Evolutionary conservation across 2,329 filamentous ascomycete genomes (phyloP), one percentile per base, ranked within the genome.

Genomic region (Aspergillus glaucus): DNA sequence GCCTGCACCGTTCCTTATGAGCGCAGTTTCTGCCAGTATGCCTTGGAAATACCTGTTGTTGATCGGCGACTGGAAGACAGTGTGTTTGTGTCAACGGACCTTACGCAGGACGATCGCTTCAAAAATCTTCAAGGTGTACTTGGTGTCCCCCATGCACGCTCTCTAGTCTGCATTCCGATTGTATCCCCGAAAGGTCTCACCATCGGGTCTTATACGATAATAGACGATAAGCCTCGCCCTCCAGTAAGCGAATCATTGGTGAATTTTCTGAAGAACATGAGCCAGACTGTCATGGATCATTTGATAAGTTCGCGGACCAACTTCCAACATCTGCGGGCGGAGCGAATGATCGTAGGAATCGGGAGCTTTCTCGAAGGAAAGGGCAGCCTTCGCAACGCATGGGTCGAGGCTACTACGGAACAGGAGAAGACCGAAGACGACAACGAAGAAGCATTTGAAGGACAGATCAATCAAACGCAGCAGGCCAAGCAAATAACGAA

Each of bases 151-250:
- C 54, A 64, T 26, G 48, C 69, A 14, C 60, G 62, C 28, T 80
- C 79, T 56, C 76, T 80, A 50, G 76, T 76, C 5, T 75, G 73
- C 9, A 79, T 82, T 1, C 81, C 81, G 1, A 80, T 85, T 43
- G 69, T 75, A 30, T 79, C 77, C 4, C 74, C 72, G 1, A 74
- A 72, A 45, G 74, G 77, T 24, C 72, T 75, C 46, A 68, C 73
- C 34, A 82, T 85, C 47, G 82, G 82, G 12, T 73, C 73, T 4
- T 82, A 79, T 52, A 75, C 76, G 41, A 74, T 84, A 2, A 68
- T 80, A 0, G 80, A 83, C 52, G 74, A 81, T 45, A 69, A 70
- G 28, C 74, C 77, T 0, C 74, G 77, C 8, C 47, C 46, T 7
- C 32, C 10, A 12, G 80, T 81, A 51, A 69, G 83, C 24, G 8